These are phyloP conservation scores for Xanthoparmelia taractica DNA, from an alignment of 495 filamentous ascomycete species.

Conservation along the genomic window DNA sequence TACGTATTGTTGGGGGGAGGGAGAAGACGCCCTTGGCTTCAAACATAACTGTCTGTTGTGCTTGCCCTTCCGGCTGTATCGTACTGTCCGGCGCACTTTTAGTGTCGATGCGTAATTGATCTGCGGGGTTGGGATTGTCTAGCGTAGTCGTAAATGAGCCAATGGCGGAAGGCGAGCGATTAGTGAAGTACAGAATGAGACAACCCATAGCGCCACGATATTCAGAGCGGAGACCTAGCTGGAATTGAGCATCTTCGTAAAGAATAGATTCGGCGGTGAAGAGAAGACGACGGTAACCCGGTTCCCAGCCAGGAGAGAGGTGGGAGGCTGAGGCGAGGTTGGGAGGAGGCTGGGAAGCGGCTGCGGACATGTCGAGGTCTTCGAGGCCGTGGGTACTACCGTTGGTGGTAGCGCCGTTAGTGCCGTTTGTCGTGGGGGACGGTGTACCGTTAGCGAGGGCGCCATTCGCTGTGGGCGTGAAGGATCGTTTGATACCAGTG, in stretches of 20 bases:
- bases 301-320: slow-evolving; percentile 88
- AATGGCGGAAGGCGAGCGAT: slow-evolving; percentile 77
- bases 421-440: slow-evolving; percentile 32
- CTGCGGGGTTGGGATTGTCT: slow-evolving; percentile 65
- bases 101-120: slow-evolving; percentile 67
- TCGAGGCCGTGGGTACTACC: slow-evolving; percentile 51
- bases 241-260: slow-evolving; percentile 90
- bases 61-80: slow-evolving; percentile 66
- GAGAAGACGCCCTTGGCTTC: slow-evolving; percentile 75
- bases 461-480: slow-evolving; percentile 52
- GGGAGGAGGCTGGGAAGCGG: slow-evolving; percentile 51
- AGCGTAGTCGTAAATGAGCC: slow-evolving; percentile 89
- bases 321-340: slow-evolving; percentile 91
- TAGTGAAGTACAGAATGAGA: slow-evolving; percentile 89
- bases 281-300: slow-evolving; percentile 79
- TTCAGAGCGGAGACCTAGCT: slow-evolving; percentile 86
- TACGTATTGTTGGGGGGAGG: slow-evolving; percentile 81
- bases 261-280: slow-evolving; percentile 76
- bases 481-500: slow-evolving; percentile 76
- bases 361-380: slow-evolving; percentile 69
- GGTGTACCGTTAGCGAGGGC: slow-evolving; percentile 42
- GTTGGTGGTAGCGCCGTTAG: slow-evolving; percentile 29
- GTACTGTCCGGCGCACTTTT: slow-evolving; percentile 83
- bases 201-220: slow-evolving; percentile 92
- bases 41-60: slow-evolving; percentile 91